These are phyloP conservation scores for Pseudohalonectria lignicola DNA, from an alignment of 2,329 filamentous ascomycete species.

Conservation along the genomic window DNA sequence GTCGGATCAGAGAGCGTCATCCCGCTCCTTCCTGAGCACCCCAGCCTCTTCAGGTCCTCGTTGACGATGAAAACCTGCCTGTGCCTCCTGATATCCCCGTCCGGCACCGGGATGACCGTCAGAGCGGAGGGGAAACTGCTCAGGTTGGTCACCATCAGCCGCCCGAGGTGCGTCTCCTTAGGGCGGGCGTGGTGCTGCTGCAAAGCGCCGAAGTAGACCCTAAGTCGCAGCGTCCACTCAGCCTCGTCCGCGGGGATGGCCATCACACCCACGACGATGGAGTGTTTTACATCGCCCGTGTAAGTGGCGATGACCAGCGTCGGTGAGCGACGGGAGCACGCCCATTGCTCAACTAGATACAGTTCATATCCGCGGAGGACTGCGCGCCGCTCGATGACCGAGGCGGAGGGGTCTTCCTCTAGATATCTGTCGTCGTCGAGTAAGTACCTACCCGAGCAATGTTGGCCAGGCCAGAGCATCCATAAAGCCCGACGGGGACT, in stretches of 20 bases:
- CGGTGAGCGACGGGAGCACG: slow-evolving; percentile 79
- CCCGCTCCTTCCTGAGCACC: slow-evolving; percentile 82
- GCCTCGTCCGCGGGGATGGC: slow-evolving; percentile 71
- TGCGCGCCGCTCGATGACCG: slow-evolving; percentile 60
- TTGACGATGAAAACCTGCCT: slow-evolving; percentile 85
- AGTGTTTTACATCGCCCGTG: slow-evolving; percentile 74
- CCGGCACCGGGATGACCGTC: slow-evolving; percentile 82
- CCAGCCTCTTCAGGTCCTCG: slow-evolving; percentile 82
- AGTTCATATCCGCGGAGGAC: slow-evolving; percentile 76
- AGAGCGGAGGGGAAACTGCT: slow-evolving; percentile 85
- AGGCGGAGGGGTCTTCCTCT: slow-evolving; percentile 70
- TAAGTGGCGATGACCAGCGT: slow-evolving; percentile 90
- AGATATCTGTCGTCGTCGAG: slow-evolving; percentile 59
- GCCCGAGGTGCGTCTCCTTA: slow-evolving; percentile 71
- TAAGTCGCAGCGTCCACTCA: slow-evolving; percentile 68
- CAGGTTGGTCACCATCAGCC: slow-evolving; percentile 88
- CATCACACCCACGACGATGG: slow-evolving; percentile 68
- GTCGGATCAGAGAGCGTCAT: slow-evolving; percentile 71
- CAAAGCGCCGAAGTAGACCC: slow-evolving; percentile 77
- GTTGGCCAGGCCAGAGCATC: no score
- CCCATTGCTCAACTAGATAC: slow-evolving; percentile 96
- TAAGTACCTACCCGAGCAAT: no score
- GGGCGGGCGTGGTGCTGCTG: slow-evolving; percentile 75
- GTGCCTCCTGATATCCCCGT: slow-evolving; percentile 72
- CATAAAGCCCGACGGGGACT: no score